Evolutionary conservation across 495 filamentous ascomycete species (phyloP), one percentile per base, ranked within the genome.

Genomic region (Pyrenula aspistea): DNA sequence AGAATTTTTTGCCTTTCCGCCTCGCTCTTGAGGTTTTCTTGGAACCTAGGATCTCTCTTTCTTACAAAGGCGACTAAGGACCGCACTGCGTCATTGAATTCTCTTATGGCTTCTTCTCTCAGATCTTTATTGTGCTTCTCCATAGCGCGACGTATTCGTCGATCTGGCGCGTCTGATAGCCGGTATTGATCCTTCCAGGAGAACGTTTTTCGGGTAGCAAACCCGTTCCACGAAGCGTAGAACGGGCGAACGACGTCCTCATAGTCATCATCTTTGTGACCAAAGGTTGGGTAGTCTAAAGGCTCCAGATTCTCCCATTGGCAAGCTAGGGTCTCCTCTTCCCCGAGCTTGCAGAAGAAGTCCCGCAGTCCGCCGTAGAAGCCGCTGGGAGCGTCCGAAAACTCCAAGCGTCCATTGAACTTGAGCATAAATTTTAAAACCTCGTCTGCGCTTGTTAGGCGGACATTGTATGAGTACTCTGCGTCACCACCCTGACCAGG

Each of bases 11-110:
- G 88, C 2, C 91, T 78, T 60, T 97, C 86, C 22, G 79, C 84
- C 61, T 95, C 88, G 36, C 78, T 86, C 62, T 92, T 84, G 1
- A 69, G 71, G 57, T 87, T 83, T 12, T 71, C 65, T 36, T 81
- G 81, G 64, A 86, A 95, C 54, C 93, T 83, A 0, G 89, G 89
- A 62, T 99, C 93, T 24, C 93, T 81, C 71, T 95, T 96, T 59
- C 86, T 86, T n/a, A 91, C 86, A 68, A 97, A 96, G 11, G 83
- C 77, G 12, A 97, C 89, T 12, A 99, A 78, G 0, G 86, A 87
- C 51, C 83, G 68, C n/a, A 99, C 91, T 11, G 88, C 85, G 60
- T 95, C 89, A 70, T 96, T 97, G 72, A 92, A 97, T 57, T 96
- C 87, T 49, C 85, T 81, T 24, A 89, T 82, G 1, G 81, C 88